These are phyloP conservation scores for Pyricularia pennisetigena DNA, from an alignment of 2,329 filamentous ascomycete genomes.

Conservation along the genomic window DNA sequence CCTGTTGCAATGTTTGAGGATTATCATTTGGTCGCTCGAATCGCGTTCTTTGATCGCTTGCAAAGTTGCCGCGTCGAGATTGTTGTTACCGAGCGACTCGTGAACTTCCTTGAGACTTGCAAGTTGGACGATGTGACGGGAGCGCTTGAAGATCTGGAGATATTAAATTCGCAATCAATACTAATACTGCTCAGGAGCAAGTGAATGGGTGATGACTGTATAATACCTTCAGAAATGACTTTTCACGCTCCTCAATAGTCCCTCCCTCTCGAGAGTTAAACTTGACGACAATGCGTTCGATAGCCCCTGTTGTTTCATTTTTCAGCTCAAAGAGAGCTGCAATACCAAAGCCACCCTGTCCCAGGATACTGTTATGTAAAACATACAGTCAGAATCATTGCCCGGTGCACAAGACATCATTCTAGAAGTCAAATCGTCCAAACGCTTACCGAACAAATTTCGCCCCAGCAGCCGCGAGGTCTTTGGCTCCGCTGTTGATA, in stretches of 20 bases:
- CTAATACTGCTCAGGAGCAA: background rate
- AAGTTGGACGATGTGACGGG: conserved; percentile 2
- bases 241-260: background rate
- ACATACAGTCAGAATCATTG: background rate
- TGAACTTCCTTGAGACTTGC: background rate
- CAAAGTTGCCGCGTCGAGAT: background rate
- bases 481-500: background rate
- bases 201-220: too few species aligned
- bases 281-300: background rate
- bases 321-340: conserved; percentile 1
- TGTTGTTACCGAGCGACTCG: background rate
- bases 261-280: background rate
- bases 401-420: background rate
- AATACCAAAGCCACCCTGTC: background rate
- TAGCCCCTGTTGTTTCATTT: background rate
- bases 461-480: background rate
- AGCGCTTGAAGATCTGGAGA: background rate
- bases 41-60: background rate
- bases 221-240: background rate
- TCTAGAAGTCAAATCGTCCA: background rate
- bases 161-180: background rate
- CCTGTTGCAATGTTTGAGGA: background rate
- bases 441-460: background rate
- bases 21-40: background rate
- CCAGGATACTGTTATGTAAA: background rate